Percentiles rank a stretch among this genome's conserved stretches.
phyloP scores from a whole-genome alignment of 352 stramenopile species.

The Achlya hypogyna region DNA sequence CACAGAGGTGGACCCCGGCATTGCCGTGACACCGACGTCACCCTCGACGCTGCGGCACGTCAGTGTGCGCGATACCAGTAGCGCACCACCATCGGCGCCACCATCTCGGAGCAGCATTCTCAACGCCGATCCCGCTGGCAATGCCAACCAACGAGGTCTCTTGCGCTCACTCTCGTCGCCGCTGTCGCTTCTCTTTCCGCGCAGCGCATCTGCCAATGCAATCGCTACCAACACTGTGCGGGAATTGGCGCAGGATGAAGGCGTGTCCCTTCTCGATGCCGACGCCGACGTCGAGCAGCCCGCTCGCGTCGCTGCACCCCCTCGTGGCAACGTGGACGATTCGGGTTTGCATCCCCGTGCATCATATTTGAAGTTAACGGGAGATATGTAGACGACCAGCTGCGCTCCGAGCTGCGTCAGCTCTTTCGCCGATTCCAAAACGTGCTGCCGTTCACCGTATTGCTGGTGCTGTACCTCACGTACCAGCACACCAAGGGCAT shows the following conservation, averaged over 20 bases:
- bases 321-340: slow-evolving; percentile 1
- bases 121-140: neutral
- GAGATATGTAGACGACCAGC: slow-evolving; percentile 5
- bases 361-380: neutral
- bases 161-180: neutral
- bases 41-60: too few relatives aligned
- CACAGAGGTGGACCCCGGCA: neutral
- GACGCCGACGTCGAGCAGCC: too few relatives aligned
- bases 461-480: slow-evolving; percentile 70
- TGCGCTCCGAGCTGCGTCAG: slow-evolving; percentile 35
- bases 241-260: neutral
- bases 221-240: neutral
- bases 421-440: slow-evolving; percentile 63
- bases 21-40: neutral
- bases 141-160: neutral
- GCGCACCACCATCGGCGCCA: too few relatives aligned
- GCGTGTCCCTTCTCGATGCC: too few relatives aligned
- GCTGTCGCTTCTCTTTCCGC: neutral
- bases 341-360: neutral
- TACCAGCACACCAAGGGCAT: slow-evolving; percentile 70
- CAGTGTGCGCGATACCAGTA: too few relatives aligned
- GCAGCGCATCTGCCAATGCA: neutral
- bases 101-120: too few relatives aligned
- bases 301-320: too few relatives aligned
- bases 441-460: slow-evolving; percentile 55